Evolutionary conservation across 176 grass and related monocot genomes (phyloP), one percentile per base, ranked within the genome.

Genomic region (Cenchrus purpureus): DNA sequence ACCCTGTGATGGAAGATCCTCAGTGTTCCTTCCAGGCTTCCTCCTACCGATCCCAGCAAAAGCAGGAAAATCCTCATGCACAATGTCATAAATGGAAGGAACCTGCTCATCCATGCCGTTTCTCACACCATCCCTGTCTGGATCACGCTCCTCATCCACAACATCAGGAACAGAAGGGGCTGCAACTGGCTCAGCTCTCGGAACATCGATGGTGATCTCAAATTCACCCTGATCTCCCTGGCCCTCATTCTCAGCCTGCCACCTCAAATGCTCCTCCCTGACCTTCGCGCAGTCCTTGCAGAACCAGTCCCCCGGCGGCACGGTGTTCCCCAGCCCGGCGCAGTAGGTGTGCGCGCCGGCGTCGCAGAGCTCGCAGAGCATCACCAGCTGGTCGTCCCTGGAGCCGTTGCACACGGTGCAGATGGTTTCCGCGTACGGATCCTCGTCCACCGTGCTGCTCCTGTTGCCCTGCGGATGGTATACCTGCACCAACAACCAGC

Each of bases 351-450:
- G 92, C 15, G 71, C 55, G 8, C 75, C 89, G 9, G 51, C 75
- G 83, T 92, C 91, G 12, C 95, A 94, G 28, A 97, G 88, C 78
- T 94, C 95, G 15, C 95, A 97, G 63, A 94, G 74, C 7, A 97
- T 77, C 16, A 97, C 60, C 16, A 92, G 83, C 2, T 88, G 81
- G 74, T 94, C 95, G 14, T 92, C 76, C 29, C 19, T 42, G 77
- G 92, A 84, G 74, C 58, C 59, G 17, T 61, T 86, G 62, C 95
- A 97, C 2, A 89, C 8, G 16, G 72, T 86, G 79, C 95, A 97
- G 65, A 54, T 76, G 28, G 79, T 86, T 82, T 84, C 59, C 1
- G 13, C 84, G 58, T 91, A 85, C 59, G 78, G 69, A 32, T 92
- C 80, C 1, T 17, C 32, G 42, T 51, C 28, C 13, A 48, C 66